Conservation (phyloP, 2,329 filamentous ascomycete genomes). For the Fusarium heterosporum region DNA sequence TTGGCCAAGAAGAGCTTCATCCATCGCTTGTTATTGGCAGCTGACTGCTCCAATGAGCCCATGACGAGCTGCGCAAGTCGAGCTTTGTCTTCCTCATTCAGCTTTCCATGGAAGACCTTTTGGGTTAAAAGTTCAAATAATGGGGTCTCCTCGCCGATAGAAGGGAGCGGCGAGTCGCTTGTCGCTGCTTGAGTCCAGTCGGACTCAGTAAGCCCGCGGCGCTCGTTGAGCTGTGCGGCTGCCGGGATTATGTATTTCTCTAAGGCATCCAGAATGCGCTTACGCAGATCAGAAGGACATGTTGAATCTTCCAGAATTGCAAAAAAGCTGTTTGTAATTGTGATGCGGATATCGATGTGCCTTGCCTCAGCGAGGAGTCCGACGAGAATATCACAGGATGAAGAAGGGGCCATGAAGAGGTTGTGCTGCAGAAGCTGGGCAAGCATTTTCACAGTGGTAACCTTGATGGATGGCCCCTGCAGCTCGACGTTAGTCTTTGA, state of each 20-base stretch:
- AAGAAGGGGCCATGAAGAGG: conserved; percentile 42
- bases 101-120: background rate
- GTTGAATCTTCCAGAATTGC: conserved; percentile 36
- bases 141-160: conserved; percentile 16
- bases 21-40: conserved; percentile 49
- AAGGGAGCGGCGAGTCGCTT: conserved; percentile 7
- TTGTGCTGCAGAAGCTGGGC: conserved; percentile 49
- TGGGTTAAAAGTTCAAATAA: conserved; percentile 22
- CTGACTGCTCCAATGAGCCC: conserved; percentile 45
- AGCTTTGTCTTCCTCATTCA: conserved; percentile 12
- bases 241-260: conserved; percentile 46
- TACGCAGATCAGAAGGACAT: conserved; percentile 21
- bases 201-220: conserved; percentile 41
- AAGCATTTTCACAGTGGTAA: conserved; percentile 55
- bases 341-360: conserved; percentile 51
- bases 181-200: conserved; percentile 44
- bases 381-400: conserved; percentile 47
- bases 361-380: conserved; percentile 47
- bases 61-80: conserved; percentile 44
- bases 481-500: background rate
- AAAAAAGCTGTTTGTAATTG: conserved; percentile 48
- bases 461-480: conserved; percentile 46
- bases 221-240: conserved; percentile 49
- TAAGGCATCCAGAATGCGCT: conserved; percentile 45
- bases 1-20: conserved; percentile 48